Evolutionary conservation across 768 basidiomycete genomes (phyloP).

Genomic region (Chalciporus pseudorubinellus): DNA sequence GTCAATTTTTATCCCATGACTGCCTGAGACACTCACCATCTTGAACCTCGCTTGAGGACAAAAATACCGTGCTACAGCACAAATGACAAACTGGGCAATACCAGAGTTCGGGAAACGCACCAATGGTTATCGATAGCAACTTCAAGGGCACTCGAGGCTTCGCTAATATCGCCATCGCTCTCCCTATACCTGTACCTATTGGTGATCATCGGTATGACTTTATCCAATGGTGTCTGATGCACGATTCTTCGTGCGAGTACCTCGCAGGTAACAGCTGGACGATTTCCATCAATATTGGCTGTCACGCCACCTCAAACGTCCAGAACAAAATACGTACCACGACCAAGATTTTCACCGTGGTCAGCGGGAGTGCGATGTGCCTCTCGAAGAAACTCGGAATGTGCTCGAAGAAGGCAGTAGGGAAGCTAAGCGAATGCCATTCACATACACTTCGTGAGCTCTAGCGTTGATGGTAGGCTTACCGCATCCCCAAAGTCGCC

Average conservation of each 20-base stretch:
- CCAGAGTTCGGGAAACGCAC: constrained; percentile 36
- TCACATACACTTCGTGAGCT: background rate
- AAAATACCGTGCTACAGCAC: constrained; percentile 63
- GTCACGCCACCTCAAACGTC: background rate
- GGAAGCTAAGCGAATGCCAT: constrained; percentile 52
- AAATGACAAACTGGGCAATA: constrained; percentile 1
- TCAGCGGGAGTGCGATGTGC: constrained; percentile 81
- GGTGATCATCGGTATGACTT: constrained; percentile 69
- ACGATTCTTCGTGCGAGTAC: constrained; percentile 78
- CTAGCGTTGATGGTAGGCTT: constrained; percentile 23
- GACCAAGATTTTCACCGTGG: constrained; percentile 78
- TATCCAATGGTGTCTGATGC: constrained; percentile 63
- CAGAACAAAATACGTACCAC: constrained; percentile 49
- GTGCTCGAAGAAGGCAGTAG: constrained; percentile 74
- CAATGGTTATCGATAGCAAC: constrained; percentile 91
- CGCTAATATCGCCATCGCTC: constrained; percentile 72
- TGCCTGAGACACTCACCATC: constrained; percentile 47
- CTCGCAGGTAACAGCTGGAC: constrained; percentile 75
- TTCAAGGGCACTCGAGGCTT: constrained; percentile 76
- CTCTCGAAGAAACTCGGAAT: constrained; percentile 79
- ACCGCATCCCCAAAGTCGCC: constrained; percentile 89
- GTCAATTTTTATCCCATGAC: constrained; percentile 3
- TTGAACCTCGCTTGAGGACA: constrained; percentile 85
- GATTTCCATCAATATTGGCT: background rate
- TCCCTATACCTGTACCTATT: constrained; percentile 71